Base-by-base conservation (phyloP, 805 yeast species). In the Scheffersomyces ergatensis region DNA sequence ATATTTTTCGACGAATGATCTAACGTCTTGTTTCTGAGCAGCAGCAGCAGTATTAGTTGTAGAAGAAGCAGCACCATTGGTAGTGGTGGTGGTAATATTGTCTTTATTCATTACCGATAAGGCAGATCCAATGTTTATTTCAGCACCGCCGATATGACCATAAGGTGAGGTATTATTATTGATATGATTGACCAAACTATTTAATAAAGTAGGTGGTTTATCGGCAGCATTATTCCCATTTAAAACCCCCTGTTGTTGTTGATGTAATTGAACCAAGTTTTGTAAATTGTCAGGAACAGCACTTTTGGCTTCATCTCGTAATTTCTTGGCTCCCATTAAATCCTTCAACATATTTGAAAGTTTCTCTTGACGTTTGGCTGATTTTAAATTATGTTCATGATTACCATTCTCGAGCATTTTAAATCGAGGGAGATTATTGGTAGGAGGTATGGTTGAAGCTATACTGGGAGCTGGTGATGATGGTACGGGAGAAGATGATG, bases 1-100 rank as follows among this genome's bases (percentile, higher is more conserved):
- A 60, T 92, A 92, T 58, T 90, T 86, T 51, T 89, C 90, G 7
- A 81, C 84, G 60, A 92, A 85, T 8, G 90, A 79, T 36, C 80
- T 55, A 26, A 67, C 55, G 53, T 72, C 78, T 3, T 43, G 39
- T 24, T 39, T 41, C 36, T 45, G 24, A 30, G 33, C 18, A 45
- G 37, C 16, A 37, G 44, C 36, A 34, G 33, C 9, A 5, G 31
- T 5, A 4, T 8, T 25, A 11, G 36, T 18, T 7, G 20, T 8
- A 8, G 6, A 6, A 4, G 15, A 8, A n/a, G n/a, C n/a, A n/a
- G n/a, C n/a, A 2, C 19, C 36, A 2, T 8, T 26, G 6, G 20
- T 27, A 6, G 29, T 24, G 14, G 38, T 39, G 6, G 24, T 7
- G 9, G 9, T 9, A 5, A 35, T 39, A 14, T 33, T 34, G 21